Base-by-base conservation (phyloP, 2,329 filamentous ascomycete species). In the Lithohypha guttulata region DNA sequence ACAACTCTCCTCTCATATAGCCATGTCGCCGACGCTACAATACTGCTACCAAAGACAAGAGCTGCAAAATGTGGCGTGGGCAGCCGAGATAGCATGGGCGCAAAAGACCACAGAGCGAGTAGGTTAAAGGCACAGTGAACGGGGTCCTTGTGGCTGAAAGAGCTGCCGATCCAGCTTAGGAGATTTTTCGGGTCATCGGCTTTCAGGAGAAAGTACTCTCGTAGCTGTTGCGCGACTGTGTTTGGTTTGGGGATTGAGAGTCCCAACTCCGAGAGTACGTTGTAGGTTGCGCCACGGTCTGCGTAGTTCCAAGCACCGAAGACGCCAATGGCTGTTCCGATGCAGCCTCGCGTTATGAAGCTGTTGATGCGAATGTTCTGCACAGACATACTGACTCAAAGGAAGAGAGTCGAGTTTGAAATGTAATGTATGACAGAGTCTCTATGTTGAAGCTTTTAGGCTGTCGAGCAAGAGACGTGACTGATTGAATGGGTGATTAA, bases 281-380 rank as follows among this genome's bases (percentile, higher is more conserved):
- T 19, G 39, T 41, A 36, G 14, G 36, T 20, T 3, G 20, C 6
- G 11, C 32, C 39, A n/a, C 31, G 21, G 6, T 18, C 18, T 17
- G 31, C 25, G 25, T 42, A 39, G 34, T 39, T 38, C 34, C 35
- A 42, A 2, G 27, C 26, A 11, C 13, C 26, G 34, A 28, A 42
- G 6, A 42, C 22, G 25, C 34, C 29, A 8, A 42, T 20, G 26
- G 14, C 18, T 3, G 28, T 18, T 14, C 25, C 34, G 7, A 39
- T 25, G 28, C 32, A 32, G 34, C 14, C 27, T 17, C 28, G 13
- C 8, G 40, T 39, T 20, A 39, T 19, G 18, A 26, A 11, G 2
- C 18, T 18, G 22, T 42, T 38, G 22, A 25, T 11, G 26, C n/a
- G 4, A 14, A 28, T 4, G 9, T n/a, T n/a, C n/a, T n/a, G n/a